Conservation (phyloP, 129 eudicot genomes). For the Lactuca saligna region DNA sequence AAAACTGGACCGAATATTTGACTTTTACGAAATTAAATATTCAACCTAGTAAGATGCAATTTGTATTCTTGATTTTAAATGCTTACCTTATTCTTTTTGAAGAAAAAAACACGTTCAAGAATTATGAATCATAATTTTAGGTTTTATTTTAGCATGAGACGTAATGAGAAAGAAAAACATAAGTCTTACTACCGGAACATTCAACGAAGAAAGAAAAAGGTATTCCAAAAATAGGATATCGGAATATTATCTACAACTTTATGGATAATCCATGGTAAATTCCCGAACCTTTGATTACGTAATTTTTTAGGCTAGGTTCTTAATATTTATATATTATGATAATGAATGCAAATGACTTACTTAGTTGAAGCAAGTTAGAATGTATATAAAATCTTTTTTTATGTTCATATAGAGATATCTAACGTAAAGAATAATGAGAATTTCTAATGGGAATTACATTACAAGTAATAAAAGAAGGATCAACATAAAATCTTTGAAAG, state of each 20-base stretch:
- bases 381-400: no score
- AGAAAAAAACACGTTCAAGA: background rate
- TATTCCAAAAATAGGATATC: background rate
- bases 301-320: no score
- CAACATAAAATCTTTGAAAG: conserved; percentile 10
- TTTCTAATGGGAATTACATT: background rate
- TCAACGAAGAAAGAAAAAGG: background rate
- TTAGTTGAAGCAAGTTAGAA: no score
- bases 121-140: no score
- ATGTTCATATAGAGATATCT: no score
- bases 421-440: background rate
- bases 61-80: background rate
- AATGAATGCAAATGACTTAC: no score
- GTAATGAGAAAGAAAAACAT: no score
- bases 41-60: background rate
- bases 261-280: background rate
- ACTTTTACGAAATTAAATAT: background rate
- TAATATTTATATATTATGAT: no score
- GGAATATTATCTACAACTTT: background rate
- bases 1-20: background rate
- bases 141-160: background rate
- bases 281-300: background rate
- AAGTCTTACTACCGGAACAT: background rate
- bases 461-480: background rate
- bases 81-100: background rate